These are phyloP conservation scores for Mycena amicta DNA, from an alignment of 768 basidiomycete genomes.

Conservation along the genomic window DNA sequence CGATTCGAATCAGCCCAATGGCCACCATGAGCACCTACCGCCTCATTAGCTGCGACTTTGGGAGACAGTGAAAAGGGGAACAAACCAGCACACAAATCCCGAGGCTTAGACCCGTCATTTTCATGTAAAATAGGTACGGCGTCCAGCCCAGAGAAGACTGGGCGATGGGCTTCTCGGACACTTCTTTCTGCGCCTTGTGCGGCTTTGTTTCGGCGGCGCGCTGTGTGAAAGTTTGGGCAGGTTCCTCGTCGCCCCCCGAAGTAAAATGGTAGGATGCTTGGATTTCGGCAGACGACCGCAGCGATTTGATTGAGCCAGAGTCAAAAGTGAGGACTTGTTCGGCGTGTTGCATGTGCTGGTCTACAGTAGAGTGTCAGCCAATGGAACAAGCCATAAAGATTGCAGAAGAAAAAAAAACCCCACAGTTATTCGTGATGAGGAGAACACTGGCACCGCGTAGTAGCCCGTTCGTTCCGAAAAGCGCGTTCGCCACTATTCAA, in stretches of 20 bases:
- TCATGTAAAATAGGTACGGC: constrained; percentile 5
- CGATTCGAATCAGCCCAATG: constrained; percentile 1
- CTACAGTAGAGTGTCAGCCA: too few relatives aligned
- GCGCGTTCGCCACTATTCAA: constrained; percentile 55
- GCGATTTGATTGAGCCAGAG: too few relatives aligned
- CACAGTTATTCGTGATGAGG: too few relatives aligned
- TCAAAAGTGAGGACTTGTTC: too few relatives aligned
- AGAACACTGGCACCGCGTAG: too few relatives aligned
- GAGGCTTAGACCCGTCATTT: constrained; percentile 2
- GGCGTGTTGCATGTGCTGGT: too few relatives aligned
- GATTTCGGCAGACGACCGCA: too few relatives aligned
- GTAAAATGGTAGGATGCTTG: not conserved
- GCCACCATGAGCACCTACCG: not conserved
- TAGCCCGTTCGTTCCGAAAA: constrained; percentile 39
- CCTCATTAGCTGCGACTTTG: not conserved
- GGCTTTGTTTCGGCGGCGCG: too few relatives aligned
- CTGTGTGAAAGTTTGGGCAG: too few relatives aligned
- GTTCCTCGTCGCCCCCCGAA: too few relatives aligned
- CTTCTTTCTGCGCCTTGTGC: constrained; percentile 1
- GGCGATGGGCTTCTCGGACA: not conserved
- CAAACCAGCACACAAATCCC: not conserved
- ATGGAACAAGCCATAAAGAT: too few relatives aligned
- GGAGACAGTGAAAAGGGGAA: not conserved
- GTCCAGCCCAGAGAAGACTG: not conserved
- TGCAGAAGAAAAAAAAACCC: too few relatives aligned